Evolutionary conservation across 116 monocot genomes (phyloP).

Genomic region (Papilionanthe hybrid): DNA sequence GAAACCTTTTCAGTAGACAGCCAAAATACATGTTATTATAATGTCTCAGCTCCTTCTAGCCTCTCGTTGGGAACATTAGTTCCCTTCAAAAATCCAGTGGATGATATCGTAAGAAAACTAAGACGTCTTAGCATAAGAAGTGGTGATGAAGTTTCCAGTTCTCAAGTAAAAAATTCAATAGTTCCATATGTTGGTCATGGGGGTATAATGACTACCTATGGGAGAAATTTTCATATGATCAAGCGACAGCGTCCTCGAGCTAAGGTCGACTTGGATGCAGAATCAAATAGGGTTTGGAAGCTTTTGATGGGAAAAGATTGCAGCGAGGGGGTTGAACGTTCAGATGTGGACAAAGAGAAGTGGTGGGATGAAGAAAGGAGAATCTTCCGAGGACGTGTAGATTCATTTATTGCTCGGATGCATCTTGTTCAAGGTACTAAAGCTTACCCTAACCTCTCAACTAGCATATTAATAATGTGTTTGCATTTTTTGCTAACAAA

Average conservation of each 20-base stretch:
- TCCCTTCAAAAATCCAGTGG: slow-evolving; percentile 26
- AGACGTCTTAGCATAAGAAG: slow-evolving; percentile 35
- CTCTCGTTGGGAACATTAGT: slow-evolving; percentile 4
- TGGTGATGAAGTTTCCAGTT: background rate
- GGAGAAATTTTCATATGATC: slow-evolving; percentile 6
- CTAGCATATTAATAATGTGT: background rate
- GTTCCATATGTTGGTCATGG: slow-evolving; percentile 31
- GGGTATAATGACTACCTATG: slow-evolving; percentile 20
- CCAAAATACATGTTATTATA: slow-evolving; percentile 8
- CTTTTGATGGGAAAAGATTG: slow-evolving; percentile 44
- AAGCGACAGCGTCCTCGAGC: slow-evolving; percentile 29
- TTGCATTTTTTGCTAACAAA: background rate
- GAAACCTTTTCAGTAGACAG: slow-evolving; percentile 2
- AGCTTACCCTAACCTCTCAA: background rate
- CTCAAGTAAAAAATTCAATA: slow-evolving; percentile 18
- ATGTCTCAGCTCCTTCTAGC: slow-evolving; percentile 8
- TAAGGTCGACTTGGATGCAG: slow-evolving; percentile 46
- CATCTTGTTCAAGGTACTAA: slow-evolving; percentile 62
- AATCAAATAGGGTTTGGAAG: slow-evolving; percentile 44
- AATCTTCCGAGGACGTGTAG: slow-evolving; percentile 45
- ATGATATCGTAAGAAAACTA: slow-evolving; percentile 39
- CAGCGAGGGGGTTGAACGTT: slow-evolving; percentile 7
- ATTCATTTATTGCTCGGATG: slow-evolving; percentile 66
- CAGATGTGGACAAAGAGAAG: slow-evolving; percentile 39
- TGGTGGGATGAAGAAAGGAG: slow-evolving; percentile 54